Evolutionary conservation across 1,139 yeast species (phyloP), one percentile per base, ranked within the genome.

Genomic region (Hansenula lynferdii): DNA sequence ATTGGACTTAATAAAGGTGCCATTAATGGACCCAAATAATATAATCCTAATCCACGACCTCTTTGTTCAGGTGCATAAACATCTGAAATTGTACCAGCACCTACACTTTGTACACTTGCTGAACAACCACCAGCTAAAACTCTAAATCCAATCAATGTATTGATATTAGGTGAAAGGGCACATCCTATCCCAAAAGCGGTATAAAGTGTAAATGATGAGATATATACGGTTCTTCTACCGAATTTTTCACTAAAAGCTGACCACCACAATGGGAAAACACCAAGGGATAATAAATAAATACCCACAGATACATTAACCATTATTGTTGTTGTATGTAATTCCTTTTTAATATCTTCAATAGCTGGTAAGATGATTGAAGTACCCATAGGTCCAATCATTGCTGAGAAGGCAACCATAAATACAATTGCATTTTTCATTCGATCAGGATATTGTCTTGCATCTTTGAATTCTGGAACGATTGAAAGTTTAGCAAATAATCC

Each of bases 221-320:
- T 61, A 58, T 86, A 87, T 18, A 86, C 80, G 1, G 80, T 69
- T 40, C 96, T 64, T 47, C 96, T 67, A 3, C 96, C 96, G 49
- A 75, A 72, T 40, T 69, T 63, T 57, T 87, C 96, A 37, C 90
- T 79, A 42, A 85, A 70, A 6, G 84, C 75, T 7, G 92, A 81
- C 95, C 96, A 87, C 95, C 95, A 87, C 34, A 87, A 57, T 2
- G 96, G 96, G 53, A 85, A 80, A 1, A 86, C 67, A 12, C 96
- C 96, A 30, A 87, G 57, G 1, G 92, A 69, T 16, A 85, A 56
- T 21, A 85, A 61, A 56, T 85, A 86, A 11, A 85, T 72, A 51
- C 96, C 96, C 41, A 85, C 87, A 1, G 92, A 80, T 14, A 86
- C 70, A 53, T 85, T 86, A 25, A 85, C 89, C 46, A 75, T 67